Percentiles rank a stretch among this genome's conserved stretches.
These are phyloP conservation scores for Ambrosia hybrid DNA, from an alignment of 140 eudicot species.

Conservation along the genomic window DNA sequence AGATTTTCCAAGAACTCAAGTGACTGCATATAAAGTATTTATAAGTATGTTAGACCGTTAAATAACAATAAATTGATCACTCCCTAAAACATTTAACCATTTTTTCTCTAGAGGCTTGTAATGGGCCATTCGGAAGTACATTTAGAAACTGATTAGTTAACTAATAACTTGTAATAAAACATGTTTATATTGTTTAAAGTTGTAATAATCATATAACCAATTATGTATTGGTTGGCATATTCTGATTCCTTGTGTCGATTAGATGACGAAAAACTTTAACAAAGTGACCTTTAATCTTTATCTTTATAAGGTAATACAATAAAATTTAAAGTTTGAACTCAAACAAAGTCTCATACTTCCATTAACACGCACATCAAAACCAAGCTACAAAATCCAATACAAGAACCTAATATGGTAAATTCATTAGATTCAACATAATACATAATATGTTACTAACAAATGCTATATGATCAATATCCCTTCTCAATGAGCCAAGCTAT, in stretches of 20 bases:
- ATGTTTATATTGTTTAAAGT: neutral
- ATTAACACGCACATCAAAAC: constrained; percentile 24
- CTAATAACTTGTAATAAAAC: neutral
- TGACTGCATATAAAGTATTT: constrained; percentile 36
- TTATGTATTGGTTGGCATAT: neutral
- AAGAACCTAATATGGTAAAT: constrained; percentile 1
- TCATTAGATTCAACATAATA: neutral
- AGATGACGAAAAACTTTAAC: neutral
- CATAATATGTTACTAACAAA: neutral
- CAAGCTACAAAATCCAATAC: neutral
- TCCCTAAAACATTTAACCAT: no score
- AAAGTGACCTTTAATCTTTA: neutral
- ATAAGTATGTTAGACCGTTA: constrained; percentile 8
- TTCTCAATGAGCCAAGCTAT: neutral
- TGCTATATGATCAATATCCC: constrained; percentile 2
- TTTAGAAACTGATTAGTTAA: no score
- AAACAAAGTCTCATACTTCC: constrained; percentile 3
- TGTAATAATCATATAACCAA: neutral
- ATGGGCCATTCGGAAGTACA: no score
- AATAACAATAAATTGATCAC: constrained; percentile 2
- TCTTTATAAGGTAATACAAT: constrained; percentile 1
- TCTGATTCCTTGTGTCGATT: neutral
- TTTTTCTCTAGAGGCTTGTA: no score
- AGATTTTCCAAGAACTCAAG: constrained; percentile 76
- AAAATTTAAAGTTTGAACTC: constrained; percentile 1